Percentiles rank a stretch among this genome's conserved stretches.
These are phyloP conservation scores for Microsporum canis DNA, from an alignment of 2,329 filamentous ascomycete genomes.

Conservation along the genomic window DNA sequence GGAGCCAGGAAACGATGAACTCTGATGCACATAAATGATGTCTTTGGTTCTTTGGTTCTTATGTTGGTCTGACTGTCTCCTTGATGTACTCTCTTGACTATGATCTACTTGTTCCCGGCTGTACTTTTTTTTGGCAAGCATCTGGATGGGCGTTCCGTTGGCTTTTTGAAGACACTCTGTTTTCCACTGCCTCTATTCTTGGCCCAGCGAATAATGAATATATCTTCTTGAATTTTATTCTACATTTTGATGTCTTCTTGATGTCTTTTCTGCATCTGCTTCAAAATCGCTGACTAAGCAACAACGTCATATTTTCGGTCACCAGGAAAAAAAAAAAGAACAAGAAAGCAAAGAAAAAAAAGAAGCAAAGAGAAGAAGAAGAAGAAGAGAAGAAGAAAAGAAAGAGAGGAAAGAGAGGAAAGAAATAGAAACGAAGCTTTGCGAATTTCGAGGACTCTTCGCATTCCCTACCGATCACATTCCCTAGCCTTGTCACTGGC, in stretches of 20 bases:
- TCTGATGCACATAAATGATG: background rate
- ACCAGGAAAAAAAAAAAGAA: background rate
- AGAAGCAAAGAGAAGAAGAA: background rate
- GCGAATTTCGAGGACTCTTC: background rate
- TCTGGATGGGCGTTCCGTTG: conserved; percentile 1
- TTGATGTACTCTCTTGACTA: background rate
- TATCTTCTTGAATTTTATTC: background rate
- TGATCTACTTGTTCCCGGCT: background rate
- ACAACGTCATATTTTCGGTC: background rate
- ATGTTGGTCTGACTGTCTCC: background rate
- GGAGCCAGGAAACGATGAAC: conserved; percentile 52
- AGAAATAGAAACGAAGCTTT: background rate
- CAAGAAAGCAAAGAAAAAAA: background rate
- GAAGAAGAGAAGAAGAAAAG: background rate
- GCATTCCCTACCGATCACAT: background rate
- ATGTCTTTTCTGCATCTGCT: background rate
- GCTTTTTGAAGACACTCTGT: background rate
- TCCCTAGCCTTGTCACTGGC: background rate
- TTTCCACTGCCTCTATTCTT: background rate
- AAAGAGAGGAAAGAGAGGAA: background rate
- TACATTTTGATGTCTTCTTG: background rate
- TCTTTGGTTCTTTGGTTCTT: background rate
- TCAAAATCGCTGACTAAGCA: background rate
- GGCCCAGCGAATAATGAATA: background rate
- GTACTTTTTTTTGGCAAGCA: background rate